phyloP scores from a whole-genome alignment of 257 asterid species.

The Petunia secreta region DNA sequence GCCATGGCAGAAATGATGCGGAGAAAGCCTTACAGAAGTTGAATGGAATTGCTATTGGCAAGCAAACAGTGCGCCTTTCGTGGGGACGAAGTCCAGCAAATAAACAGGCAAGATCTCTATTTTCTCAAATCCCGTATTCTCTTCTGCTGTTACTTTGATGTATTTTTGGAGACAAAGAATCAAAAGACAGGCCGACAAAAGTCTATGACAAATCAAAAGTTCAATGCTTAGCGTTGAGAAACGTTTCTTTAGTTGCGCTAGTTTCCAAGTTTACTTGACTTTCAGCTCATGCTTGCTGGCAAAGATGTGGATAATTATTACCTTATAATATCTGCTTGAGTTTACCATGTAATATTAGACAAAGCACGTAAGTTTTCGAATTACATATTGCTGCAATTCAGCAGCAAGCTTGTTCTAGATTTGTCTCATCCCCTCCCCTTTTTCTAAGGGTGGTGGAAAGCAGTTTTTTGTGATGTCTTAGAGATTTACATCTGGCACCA shows the following conservation, averaged over 20 bases:
- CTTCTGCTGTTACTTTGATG: not conserved
- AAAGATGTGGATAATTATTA: not conserved
- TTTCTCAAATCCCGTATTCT: not conserved
- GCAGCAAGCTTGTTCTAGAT: not conserved
- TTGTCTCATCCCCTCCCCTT: not conserved
- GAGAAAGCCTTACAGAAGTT: conserved; percentile 81
- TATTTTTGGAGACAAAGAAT: not conserved
- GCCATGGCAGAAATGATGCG: conserved; percentile 57
- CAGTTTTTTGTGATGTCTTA: not conserved
- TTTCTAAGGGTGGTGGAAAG: not conserved
- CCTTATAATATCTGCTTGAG: not conserved
- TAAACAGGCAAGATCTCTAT: conserved; percentile 53
- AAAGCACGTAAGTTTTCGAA: not conserved
- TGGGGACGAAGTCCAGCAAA: conserved; percentile 86
- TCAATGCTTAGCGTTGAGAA: not conserved
- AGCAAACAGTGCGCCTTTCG: conserved; percentile 79
- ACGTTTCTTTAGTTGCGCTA: not conserved
- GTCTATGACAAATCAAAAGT: not conserved
- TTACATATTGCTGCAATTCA: not conserved
- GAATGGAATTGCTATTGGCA: conserved; percentile 73
- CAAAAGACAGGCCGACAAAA: not conserved
- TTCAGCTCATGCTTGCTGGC: not conserved
- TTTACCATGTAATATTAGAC: not conserved
- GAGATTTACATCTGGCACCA: conserved; percentile 11
- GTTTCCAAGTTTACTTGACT: not conserved